phyloP scores from a whole-genome alignment of 305 asterid species.

The Solanum hybrid region DNA sequence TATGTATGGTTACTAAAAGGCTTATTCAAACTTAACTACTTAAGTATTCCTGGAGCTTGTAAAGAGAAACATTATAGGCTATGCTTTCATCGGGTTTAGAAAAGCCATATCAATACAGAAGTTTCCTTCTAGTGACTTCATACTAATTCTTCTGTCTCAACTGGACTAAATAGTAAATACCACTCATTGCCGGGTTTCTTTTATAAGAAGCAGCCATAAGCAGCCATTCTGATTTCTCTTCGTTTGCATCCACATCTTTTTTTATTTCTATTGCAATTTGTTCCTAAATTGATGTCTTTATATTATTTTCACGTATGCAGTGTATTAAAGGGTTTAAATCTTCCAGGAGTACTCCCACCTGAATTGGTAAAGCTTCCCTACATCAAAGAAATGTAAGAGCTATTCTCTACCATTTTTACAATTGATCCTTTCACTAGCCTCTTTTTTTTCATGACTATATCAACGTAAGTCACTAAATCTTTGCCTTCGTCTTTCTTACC shows the following conservation, averaged over 20 bases:
- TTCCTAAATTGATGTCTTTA: slow-evolving; percentile 6
- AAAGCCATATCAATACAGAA: background rate
- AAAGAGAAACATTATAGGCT: background rate
- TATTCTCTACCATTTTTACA: slow-evolving; percentile 5
- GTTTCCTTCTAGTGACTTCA: background rate
- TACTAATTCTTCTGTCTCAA: background rate
- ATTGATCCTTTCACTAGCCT: background rate
- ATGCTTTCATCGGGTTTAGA: background rate
- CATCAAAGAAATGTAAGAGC: slow-evolving; percentile 53
- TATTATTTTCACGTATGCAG: slow-evolving; percentile 31
- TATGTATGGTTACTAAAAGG: background rate
- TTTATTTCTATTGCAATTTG: background rate
- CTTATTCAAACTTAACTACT: background rate
- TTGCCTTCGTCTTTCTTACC: background rate
- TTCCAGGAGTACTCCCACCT: slow-evolving; percentile 72
- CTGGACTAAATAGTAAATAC: background rate
- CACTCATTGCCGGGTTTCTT: background rate
- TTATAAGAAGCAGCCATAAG: background rate
- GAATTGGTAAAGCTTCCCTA: slow-evolving; percentile 52
- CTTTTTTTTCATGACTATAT: background rate
- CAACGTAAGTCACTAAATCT: slow-evolving; percentile 1
- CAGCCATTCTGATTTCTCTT: background rate
- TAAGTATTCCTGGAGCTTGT: background rate
- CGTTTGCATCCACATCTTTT: background rate
- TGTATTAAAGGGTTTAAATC: slow-evolving; percentile 56